phyloP scores from a whole-genome alignment of 495 filamentous ascomycete genomes.

The Hyaloscypha hepaticicola region DNA sequence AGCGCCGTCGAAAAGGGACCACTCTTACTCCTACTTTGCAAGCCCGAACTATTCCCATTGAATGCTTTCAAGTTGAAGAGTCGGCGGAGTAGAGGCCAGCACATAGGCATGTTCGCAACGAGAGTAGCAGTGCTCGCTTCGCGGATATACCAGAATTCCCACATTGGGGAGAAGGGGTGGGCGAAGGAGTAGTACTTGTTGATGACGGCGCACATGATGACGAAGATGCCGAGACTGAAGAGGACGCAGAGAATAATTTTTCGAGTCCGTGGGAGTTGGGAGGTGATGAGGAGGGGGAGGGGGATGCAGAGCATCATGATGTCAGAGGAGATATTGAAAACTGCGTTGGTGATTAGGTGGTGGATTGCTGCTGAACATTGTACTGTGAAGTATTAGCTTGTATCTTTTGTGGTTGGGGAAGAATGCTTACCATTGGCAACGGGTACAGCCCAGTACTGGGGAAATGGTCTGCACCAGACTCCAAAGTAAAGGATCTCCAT shows the following conservation, averaged over 20 bases:
- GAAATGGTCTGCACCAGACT: slow-evolving; percentile 64
- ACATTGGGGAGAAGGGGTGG: slow-evolving; percentile 51
- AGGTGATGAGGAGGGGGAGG: slow-evolving; percentile 56
- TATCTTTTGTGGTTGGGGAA: slow-evolving; percentile 29
- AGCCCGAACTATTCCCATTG: slow-evolving; percentile 25
- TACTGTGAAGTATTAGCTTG: slow-evolving; percentile 37
- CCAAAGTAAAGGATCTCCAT: slow-evolving; percentile 63
- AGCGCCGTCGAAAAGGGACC: slow-evolving; percentile 8
- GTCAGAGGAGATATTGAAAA: slow-evolving; percentile 67
- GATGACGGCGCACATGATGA: slow-evolving; percentile 59
- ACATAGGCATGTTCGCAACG: slow-evolving; percentile 63
- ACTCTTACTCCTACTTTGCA: slow-evolving; percentile 3
- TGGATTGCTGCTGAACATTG: slow-evolving; percentile 41
- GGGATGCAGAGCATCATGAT: slow-evolving; percentile 59
- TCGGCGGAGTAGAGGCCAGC: slow-evolving; percentile 57
- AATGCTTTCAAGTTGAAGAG: slow-evolving; percentile 51
- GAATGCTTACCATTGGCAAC: slow-evolving; percentile 33
- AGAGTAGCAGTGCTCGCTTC: slow-evolving; percentile 63
- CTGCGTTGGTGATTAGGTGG: slow-evolving; percentile 64
- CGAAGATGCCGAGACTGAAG: slow-evolving; percentile 59
- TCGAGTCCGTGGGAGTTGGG: slow-evolving; percentile 47
- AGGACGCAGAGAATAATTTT: slow-evolving; percentile 53
- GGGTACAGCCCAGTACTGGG: slow-evolving; percentile 59
- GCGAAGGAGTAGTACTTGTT: slow-evolving; percentile 69
- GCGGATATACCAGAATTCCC: slow-evolving; percentile 68